Evolutionary conservation across 2,329 filamentous ascomycete species (phyloP), one percentile per base, ranked within the genome.

Genomic region (Colletotrichum musae): DNA sequence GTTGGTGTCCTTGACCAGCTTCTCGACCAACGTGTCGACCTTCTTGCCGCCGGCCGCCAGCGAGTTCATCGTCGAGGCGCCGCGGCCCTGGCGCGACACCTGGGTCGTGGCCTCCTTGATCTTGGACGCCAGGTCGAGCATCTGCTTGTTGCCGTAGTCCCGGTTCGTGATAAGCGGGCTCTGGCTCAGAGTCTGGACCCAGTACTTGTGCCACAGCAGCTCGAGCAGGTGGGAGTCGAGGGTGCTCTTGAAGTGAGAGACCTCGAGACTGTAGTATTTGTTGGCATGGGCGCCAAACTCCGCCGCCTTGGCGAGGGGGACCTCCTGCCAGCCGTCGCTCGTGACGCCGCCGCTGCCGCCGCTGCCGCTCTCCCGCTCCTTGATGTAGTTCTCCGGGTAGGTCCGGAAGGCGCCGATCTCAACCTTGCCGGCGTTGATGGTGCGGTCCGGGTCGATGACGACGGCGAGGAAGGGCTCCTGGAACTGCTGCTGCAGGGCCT

Each of bases 371-470:
- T 72, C 70, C 64, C 71, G 71, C 13, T 76, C 71, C 1, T 89
- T 84, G 70, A 90, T 91, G 81, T 96, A 92, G 70, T 88, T 87
- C 51, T 92, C 88, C 0, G 95, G 94, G 75, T 92, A 98, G 2
- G 96, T 98, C 74, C 96, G 88, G 84, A 99, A 99, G 3, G 95
- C 96, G 61, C 96, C 96, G 72, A 99, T 98, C 77, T 99, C 96
- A 68, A 99, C 95, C 79, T 97, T 97, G 68, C 95, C 95, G 0
- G 95, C 93, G 66, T 92, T 95, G 75, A 98, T 95, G 16, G 96
- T 99, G 73, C 95, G 92, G 78, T 99, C 94, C 0, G 96, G 96
- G 79, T 99, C 96, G 72, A 99, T 71, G 73, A 99, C 96, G 59
- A 99, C 93, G 43, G 96, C 96, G 59, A 97, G 89, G 81, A 98